A percentile compares a stretch with the other conserved stretches of the same genome.
Evolutionary conservation across 768 basidiomycete species (phyloP).

Genomic region (Collybiopsis luxurians): DNA sequence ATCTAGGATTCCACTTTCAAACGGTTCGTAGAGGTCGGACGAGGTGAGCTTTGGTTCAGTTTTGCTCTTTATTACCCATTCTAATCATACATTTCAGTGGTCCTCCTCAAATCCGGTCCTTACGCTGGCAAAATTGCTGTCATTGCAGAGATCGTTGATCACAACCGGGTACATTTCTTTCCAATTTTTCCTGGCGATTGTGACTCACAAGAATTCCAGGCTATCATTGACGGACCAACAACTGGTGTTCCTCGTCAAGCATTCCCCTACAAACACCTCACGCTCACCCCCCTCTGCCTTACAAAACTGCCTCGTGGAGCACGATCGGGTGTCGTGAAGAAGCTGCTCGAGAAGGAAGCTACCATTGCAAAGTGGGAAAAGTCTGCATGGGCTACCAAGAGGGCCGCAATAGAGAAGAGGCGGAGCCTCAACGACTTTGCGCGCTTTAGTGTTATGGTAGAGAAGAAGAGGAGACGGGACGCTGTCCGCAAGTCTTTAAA

Average conservation of each 20-base stretch:
- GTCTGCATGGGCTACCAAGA: slow-evolving; percentile 86
- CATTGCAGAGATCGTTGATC: slow-evolving; percentile 97
- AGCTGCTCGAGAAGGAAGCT: slow-evolving; percentile 83
- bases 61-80: not conserved
- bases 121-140: slow-evolving; percentile 87
- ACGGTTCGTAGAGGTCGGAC: slow-evolving; percentile 98
- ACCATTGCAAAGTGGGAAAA: slow-evolving; percentile 86
- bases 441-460: slow-evolving; percentile 83
- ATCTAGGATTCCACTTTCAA: slow-evolving; percentile 82
- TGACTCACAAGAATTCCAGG: slow-evolving; percentile 45
- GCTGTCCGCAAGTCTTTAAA: slow-evolving; percentile 57
- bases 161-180: slow-evolving; percentile 73
- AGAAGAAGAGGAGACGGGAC: slow-evolving; percentile 87
- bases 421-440: slow-evolving; percentile 86
- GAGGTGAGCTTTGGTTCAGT: slow-evolving; percentile 51
- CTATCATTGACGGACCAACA: slow-evolving; percentile 91
- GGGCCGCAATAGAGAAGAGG: slow-evolving; percentile 69
- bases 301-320: slow-evolving; percentile 85
- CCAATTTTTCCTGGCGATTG: not conserved
- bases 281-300: slow-evolving; percentile 84
- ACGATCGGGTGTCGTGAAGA: slow-evolving; percentile 77
- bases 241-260: slow-evolving; percentile 91
- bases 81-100: slow-evolving; percentile 47
- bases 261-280: slow-evolving; percentile 88
- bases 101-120: slow-evolving; percentile 91